A percentile compares a stretch with the other conserved stretches of the same genome.
These are phyloP conservation scores for Wickerhamomyces sp. DNA, from an alignment of 1,139 yeast genomes.

Conservation along the genomic window DNA sequence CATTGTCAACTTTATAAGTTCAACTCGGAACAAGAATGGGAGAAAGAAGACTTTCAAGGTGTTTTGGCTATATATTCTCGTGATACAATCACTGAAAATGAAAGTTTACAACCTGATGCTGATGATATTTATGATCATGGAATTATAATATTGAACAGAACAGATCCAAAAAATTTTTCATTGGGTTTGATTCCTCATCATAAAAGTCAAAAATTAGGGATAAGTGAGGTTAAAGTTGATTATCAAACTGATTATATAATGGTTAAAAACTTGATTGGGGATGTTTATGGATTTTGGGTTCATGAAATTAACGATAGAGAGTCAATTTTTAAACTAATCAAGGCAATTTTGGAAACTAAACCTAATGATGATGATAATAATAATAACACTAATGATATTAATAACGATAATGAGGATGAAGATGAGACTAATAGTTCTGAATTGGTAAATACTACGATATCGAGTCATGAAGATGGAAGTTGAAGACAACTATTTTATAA, in stretches of 20 bases:
- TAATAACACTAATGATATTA: too few relatives aligned
- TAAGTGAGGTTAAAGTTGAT: conserved; percentile 66
- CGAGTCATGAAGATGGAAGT: too few relatives aligned
- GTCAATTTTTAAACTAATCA: conserved; percentile 52
- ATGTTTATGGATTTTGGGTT: conserved; percentile 86
- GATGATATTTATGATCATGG: conserved; percentile 62
- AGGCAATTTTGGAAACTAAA: conserved; percentile 36
- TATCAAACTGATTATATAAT: conserved; percentile 77
- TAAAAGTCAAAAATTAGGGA: conserved; percentile 33
- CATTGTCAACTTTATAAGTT: conserved; percentile 66
- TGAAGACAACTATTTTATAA: too few relatives aligned
- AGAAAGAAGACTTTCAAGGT: conserved; percentile 74
- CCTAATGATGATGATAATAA: too few relatives aligned
- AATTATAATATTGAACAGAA: conserved; percentile 68
- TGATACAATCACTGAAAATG: conserved; percentile 28
- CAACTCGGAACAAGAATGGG: conserved; percentile 68
- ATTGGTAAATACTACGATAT: too few relatives aligned
- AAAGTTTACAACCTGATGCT: conserved; percentile 21
- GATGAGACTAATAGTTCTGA: too few relatives aligned
- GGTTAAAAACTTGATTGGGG: conserved; percentile 69
- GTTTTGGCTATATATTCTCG: conserved; percentile 75
- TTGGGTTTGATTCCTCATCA: conserved; percentile 68
- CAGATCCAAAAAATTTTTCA: conserved; percentile 71
- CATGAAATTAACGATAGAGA: conserved; percentile 73
- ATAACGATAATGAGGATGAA: too few relatives aligned